Conservation (phyloP, 345 rosid genomes). For the Murraya paniculata region DNA sequence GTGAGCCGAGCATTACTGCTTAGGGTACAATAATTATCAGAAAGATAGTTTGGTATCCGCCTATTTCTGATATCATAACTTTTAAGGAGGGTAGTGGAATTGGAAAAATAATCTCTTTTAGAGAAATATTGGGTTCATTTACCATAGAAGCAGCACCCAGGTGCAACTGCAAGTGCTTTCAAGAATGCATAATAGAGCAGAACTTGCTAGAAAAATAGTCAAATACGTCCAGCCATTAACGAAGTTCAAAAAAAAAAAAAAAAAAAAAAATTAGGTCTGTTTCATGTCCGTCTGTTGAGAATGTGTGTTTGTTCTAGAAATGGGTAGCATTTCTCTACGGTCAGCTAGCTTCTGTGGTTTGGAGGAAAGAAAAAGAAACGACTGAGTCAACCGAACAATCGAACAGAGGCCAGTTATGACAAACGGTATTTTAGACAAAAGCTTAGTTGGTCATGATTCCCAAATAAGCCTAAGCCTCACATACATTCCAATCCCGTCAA, state of each 20-base stretch:
- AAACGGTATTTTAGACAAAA: conserved; percentile 5
- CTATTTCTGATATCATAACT: no score
- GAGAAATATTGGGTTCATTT: no score
- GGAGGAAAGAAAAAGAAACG: conserved; percentile 10
- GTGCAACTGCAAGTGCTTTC: not conserved
- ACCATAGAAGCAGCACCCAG: no score
- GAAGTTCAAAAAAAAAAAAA: not conserved
- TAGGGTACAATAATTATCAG: no score
- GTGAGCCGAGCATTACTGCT: no score
- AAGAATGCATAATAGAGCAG: not conserved
- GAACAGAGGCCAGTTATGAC: not conserved
- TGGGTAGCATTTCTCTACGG: not conserved
- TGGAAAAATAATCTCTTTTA: no score
- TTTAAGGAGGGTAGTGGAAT: no score
- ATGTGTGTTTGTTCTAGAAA: not conserved
- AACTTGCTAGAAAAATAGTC: not conserved
- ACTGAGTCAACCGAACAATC: conserved; percentile 30
- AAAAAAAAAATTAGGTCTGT: not conserved
- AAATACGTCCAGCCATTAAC: not conserved
- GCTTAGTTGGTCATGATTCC: conserved; percentile 14
- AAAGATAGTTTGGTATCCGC: no score
- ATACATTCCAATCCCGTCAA: not conserved
- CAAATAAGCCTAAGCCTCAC: conserved; percentile 16
- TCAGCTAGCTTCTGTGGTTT: not conserved
- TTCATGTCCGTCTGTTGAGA: not conserved